Conservation (phyloP, 2,329 filamentous ascomycete species). For the Ophiostoma sp. region DNA sequence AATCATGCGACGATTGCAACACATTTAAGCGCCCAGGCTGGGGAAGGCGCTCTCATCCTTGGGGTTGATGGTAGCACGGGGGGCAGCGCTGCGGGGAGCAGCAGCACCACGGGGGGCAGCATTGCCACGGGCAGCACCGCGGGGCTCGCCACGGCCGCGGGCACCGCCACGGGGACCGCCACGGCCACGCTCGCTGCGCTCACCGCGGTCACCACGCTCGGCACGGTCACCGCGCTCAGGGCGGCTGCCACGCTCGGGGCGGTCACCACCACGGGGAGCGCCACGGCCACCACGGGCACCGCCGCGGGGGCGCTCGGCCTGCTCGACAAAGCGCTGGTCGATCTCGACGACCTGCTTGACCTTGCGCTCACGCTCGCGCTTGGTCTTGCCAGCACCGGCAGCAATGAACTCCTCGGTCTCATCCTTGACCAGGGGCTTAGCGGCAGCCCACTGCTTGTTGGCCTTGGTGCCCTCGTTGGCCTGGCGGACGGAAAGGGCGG, state of each 20-base stretch:
- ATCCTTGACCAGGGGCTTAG: conserved; percentile 64
- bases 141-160: conserved; percentile 39
- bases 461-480: conserved; percentile 84
- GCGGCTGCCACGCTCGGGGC: conserved; percentile 41
- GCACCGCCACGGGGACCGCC: conserved; percentile 40
- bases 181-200: conserved; percentile 43
- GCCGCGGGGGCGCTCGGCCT: conserved; percentile 58
- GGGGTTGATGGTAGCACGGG: conserved; percentile 51
- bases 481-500: conserved; percentile 67
- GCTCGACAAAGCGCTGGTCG: conserved; percentile 75
- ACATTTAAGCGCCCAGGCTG: conserved; percentile 46
- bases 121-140: conserved; percentile 37
- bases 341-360: conserved; percentile 86
- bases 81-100: conserved; percentile 31
- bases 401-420: conserved; percentile 73
- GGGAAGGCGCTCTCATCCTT: conserved; percentile 56
- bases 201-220: conserved; percentile 39
- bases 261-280: conserved; percentile 44
- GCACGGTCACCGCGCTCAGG: conserved; percentile 39
- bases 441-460: conserved; percentile 89
- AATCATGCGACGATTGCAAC: conserved; percentile 16
- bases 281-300: conserved; percentile 40
- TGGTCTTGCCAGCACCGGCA: conserved; percentile 66
- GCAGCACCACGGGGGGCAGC: conserved; percentile 32
- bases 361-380: conserved; percentile 84